Conservation (phyloP, 2,329 filamentous ascomycete genomes). For the Nigrospora oryzae region DNA sequence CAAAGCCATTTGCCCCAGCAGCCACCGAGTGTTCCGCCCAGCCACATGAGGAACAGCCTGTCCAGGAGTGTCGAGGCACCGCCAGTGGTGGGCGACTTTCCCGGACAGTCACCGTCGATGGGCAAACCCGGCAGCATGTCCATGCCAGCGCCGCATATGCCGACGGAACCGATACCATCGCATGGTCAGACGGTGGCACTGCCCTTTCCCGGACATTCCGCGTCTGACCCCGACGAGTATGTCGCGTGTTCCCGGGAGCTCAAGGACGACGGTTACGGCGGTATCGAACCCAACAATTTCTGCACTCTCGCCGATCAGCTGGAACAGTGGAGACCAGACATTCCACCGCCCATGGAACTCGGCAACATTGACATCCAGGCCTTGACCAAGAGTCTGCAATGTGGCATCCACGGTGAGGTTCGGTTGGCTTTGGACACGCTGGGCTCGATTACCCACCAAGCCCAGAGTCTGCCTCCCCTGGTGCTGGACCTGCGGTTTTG, state of each 20-base stretch:
- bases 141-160: constrained; percentile 22
- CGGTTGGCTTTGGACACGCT: constrained; percentile 81
- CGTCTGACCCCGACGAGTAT: constrained; percentile 42
- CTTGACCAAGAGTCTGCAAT: constrained; percentile 81
- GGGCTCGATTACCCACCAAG: constrained; percentile 55
- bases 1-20: constrained; percentile 34
- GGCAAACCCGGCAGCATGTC: constrained; percentile 31
- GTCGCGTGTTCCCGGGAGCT: constrained; percentile 42
- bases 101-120: constrained; percentile 36
- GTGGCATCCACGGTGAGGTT: constrained; percentile 83
- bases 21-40: constrained; percentile 28
- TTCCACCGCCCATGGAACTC: constrained; percentile 68
- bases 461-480: constrained; percentile 53
- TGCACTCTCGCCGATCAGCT: constrained; percentile 59
- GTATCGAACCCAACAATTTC: constrained; percentile 60
- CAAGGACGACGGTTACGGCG: constrained; percentile 53
- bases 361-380: constrained; percentile 87
- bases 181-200: constrained; percentile 18
- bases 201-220: constrained; percentile 24
- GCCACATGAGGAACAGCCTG: constrained; percentile 41
- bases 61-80: constrained; percentile 41
- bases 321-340: constrained; percentile 60
- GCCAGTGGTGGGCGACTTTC: constrained; percentile 29
- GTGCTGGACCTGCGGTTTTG: constrained; percentile 62
- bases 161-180: neutral